A percentile compares a stretch with the other conserved stretches of the same genome.
Evolutionary conservation across 345 rosid genomes (phyloP).

Genomic region (Psidium friedrichsthalianum): DNA sequence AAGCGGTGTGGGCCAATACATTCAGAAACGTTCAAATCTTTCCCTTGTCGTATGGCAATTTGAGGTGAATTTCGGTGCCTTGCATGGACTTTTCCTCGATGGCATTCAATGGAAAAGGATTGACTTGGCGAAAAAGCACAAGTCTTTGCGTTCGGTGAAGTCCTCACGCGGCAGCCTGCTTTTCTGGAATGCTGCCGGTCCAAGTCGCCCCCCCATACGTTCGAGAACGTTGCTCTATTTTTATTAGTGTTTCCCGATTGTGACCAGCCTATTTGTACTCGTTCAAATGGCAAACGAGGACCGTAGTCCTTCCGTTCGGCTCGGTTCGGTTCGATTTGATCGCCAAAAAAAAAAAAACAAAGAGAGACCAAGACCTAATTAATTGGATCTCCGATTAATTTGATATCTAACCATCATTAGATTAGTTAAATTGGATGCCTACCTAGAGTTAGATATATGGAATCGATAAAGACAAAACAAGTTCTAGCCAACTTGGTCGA

Average conservation of each 20-base stretch:
- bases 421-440: not conserved
- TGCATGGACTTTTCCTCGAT: not conserved
- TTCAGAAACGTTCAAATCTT: not conserved
- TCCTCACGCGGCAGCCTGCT: not conserved
- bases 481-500: too few species aligned
- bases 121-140: not conserved
- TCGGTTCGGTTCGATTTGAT: not conserved
- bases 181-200: not conserved
- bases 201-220: not conserved
- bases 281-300: not conserved
- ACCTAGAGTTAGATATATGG: not conserved
- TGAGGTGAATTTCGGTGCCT: not conserved
- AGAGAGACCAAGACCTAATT: not conserved
- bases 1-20: not conserved
- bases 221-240: not conserved
- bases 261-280: not conserved
- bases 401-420: not conserved
- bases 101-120: not conserved
- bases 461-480: not conserved
- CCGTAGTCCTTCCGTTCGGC: not conserved
- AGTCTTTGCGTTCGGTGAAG: not conserved
- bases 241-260: not conserved
- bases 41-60: not conserved
- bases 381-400: not conserved
- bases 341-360: not conserved